Percentiles rank a stretch among this genome's conserved stretches.
Conservation (phyloP, 345 rosid species). For the Carallia pectinifolia region DNA sequence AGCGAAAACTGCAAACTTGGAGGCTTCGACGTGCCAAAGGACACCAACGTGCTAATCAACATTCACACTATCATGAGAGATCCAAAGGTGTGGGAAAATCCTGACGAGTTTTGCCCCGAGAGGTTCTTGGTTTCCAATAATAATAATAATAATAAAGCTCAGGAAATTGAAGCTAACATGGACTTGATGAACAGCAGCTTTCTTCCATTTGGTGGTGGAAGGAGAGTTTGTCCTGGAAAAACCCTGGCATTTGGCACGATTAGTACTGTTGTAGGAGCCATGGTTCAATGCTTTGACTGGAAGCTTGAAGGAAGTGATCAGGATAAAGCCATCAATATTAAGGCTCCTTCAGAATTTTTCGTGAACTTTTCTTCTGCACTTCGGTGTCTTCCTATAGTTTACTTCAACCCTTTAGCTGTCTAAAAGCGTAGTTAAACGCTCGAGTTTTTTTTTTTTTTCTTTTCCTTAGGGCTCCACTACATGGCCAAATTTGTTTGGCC, state of each 20-base stretch:
- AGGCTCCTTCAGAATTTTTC: neutral
- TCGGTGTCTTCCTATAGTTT: neutral
- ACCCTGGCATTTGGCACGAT: neutral
- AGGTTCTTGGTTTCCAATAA: slow-evolving; percentile 7
- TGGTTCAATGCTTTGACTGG: slow-evolving; percentile 25
- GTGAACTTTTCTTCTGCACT: neutral
- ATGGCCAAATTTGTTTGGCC: too few relatives aligned
- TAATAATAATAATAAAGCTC: neutral
- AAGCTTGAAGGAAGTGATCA: neutral
- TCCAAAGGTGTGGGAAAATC: slow-evolving; percentile 10
- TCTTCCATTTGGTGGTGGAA: slow-evolving; percentile 22
- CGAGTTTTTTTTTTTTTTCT: too few relatives aligned
- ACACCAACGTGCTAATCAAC: neutral
- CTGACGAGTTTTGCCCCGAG: slow-evolving; percentile 19
- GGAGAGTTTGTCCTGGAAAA: slow-evolving; percentile 17
- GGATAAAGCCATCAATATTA: neutral
- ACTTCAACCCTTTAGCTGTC: neutral
- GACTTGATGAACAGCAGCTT: neutral
- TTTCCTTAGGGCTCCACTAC: too few relatives aligned
- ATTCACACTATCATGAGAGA: slow-evolving; percentile 21
- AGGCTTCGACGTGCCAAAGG: slow-evolving; percentile 15
- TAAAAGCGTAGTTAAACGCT: neutral
- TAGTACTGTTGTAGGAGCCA: neutral
- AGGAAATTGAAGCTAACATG: neutral
- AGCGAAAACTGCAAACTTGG: slow-evolving; percentile 16